Evolutionary conservation across 495 filamentous ascomycete genomes (phyloP), one percentile per base, ranked within the genome.

Genomic region (Aspergillus panamensis): DNA sequence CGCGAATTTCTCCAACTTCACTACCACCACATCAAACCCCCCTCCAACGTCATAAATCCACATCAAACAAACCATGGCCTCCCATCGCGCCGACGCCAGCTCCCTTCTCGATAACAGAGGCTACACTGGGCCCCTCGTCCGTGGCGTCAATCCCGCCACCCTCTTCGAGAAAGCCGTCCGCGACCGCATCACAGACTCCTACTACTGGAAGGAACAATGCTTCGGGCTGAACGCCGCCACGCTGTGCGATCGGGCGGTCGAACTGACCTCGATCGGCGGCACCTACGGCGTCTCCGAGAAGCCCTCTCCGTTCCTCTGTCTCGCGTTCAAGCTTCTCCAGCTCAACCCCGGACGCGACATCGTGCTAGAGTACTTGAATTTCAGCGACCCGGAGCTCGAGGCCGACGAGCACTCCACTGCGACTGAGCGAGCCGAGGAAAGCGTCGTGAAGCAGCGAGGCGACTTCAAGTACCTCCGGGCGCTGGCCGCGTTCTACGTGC

Each of bases 151-250:
- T 74, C 92, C 92, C 0, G 86, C 89, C 7, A 89, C 87, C 7
- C 89, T 97, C 37, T 86, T 97, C 77, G 92, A 97, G 65, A 94
- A 92, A 69, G 86, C 90, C 13, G 90, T 96, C 56, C 88, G 91
- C 57, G 93, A 98, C 69, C 91, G 94, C 66, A 97, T 98, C 71
- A 84, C 90, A 55, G 89, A 96, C 59, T 88, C 84, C 61, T 94
- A 95, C 75, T 98, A 96, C 77, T 98, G 90, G 89, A 96, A 97
- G 73, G 95, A 97, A 70, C 92, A 96, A 71, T 95, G 92, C 69
- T 98, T 97, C 76, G 94, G 88, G 20, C 77, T 98, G 59, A 97
- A 97, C 74, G 90, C 91, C 53, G 90, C 78, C 62, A 96, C 87
- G 51, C 80, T 97, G 1, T 88, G 95, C 62, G 90, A 96, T 76